Percentiles rank a stretch among this genome's conserved stretches.
Conservation (phyloP, 495 filamentous ascomycete genomes). For the Articulospora tetracladia region DNA sequence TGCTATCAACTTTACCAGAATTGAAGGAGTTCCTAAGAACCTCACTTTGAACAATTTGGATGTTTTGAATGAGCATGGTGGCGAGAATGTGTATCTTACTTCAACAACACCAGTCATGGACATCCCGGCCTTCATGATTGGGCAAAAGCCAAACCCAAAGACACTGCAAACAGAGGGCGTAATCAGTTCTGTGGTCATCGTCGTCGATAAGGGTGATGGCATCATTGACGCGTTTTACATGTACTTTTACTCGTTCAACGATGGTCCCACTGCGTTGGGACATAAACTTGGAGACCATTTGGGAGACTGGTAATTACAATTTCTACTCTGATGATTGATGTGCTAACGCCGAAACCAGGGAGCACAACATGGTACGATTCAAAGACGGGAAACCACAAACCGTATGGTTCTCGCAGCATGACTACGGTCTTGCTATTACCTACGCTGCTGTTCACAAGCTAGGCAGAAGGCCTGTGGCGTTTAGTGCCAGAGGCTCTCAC, state of each 20-base stretch:
- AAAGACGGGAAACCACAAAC: slow-evolving; percentile 72
- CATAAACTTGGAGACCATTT: slow-evolving; percentile 94
- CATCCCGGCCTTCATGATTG: slow-evolving; percentile 6
- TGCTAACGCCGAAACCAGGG: slow-evolving; percentile 35
- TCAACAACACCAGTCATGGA: slow-evolving; percentile 9
- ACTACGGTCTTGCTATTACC: slow-evolving; percentile 74
- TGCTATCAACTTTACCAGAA: slow-evolving; percentile 60
- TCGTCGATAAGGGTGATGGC: slow-evolving; percentile 30
- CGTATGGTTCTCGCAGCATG: slow-evolving; percentile 86
- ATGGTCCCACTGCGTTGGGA: slow-evolving; percentile 81
- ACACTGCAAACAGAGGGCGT: slow-evolving; percentile 17
- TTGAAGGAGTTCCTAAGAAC: slow-evolving; percentile 51
- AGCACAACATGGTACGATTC: slow-evolving; percentile 87
- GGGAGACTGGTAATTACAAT: slow-evolving; percentile 61
- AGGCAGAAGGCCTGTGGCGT: slow-evolving; percentile 65
- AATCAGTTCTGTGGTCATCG: slow-evolving; percentile 20
- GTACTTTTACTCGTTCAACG: slow-evolving; percentile 97
- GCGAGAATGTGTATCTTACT: slow-evolving; percentile 39
- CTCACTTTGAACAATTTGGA: slow-evolving; percentile 60
- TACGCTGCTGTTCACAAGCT: slow-evolving; percentile 81
- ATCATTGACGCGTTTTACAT: slow-evolving; percentile 96
- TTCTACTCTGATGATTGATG: not conserved
- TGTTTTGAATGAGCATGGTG: slow-evolving; percentile 41
- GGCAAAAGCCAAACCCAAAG: slow-evolving; percentile 12
- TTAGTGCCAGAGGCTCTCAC: slow-evolving; percentile 85